Evolutionary conservation across 1,284 basidiomycete genomes (phyloP), one percentile per base, ranked within the genome.

Genomic region (Malassezia furfur): DNA sequence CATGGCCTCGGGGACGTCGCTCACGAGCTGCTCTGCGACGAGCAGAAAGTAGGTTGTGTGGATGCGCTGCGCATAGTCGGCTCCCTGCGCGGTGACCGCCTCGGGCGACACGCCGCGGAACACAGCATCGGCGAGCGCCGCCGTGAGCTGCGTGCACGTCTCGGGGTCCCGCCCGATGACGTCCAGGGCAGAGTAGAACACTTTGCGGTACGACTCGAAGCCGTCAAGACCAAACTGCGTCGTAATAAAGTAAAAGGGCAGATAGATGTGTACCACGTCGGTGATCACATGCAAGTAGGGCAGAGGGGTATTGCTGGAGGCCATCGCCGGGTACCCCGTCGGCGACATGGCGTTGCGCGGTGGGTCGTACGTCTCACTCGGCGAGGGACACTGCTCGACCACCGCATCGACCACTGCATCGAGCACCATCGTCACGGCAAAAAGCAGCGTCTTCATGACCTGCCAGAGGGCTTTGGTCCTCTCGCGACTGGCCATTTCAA

Each of bases 391-490:
- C 63, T 64, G 63, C 28, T 71, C 68, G n/a, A 72, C 66, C 2
- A 74, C 37, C 3, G 62, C 61, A 19, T 70, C 63, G 28, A 70
- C 59, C 48, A 72, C 65, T 28, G 70, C 62, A 44, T 74, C 71
- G 14, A 71, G 66, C n/a, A 66, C 55, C 67, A 71, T 66, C 9
- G 70, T 71, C 48, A 61, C 64, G 38, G 64, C 62, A 60, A 74
- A 74, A 3, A 74, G 57, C 1, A 65, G 43, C 10, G 67, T 64
- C 53, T 74, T 74, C 61, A 71, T 67, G 2, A 61, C 49, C 3
- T 60, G 62, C 71, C 71, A 74, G 2, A 72, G 50, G 36, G 63
- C 51, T 32, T 56, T 62, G 14, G 66, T 64, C 14, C 9, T 11
- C 1, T 9, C 2, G 36, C 36, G 55, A 15, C 36, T 52, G 5